phyloP scores from a whole-genome alignment of 2,329 filamentous ascomycete genomes.

The Seiridium cupressi region DNA sequence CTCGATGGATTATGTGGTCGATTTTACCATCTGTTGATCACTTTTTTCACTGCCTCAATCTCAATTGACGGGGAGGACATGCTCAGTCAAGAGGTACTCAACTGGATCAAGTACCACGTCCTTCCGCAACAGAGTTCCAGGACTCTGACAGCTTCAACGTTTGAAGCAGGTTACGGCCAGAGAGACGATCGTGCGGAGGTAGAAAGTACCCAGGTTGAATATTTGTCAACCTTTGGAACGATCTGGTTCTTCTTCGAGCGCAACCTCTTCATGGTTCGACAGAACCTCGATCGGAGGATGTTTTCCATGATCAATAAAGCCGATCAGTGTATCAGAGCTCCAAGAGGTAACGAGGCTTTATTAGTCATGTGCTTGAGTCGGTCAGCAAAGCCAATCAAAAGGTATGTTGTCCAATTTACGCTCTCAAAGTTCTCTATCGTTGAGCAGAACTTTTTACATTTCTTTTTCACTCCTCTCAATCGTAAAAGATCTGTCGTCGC shows the following conservation, averaged over 20 bases:
- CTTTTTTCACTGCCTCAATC: slow-evolving; percentile 35
- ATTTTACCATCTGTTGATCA: slow-evolving; percentile 33
- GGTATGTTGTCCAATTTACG: neutral
- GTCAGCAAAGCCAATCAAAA: slow-evolving; percentile 24
- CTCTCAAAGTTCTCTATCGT: too few relatives aligned
- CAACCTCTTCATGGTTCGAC: slow-evolving; percentile 33
- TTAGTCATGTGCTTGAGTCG: slow-evolving; percentile 37
- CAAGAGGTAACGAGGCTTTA: slow-evolving; percentile 34
- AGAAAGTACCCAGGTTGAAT: slow-evolving; percentile 28
- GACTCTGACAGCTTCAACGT: slow-evolving; percentile 31
- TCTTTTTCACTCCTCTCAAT: too few relatives aligned
- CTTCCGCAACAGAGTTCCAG: slow-evolving; percentile 27
- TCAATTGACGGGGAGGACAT: slow-evolving; percentile 33
- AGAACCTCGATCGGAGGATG: neutral
- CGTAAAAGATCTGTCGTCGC: too few relatives aligned
- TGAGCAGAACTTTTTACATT: too few relatives aligned
- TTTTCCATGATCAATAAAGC: neutral
- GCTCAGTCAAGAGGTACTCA: slow-evolving; percentile 35
- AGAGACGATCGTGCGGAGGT: slow-evolving; percentile 21
- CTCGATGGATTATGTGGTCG: slow-evolving; percentile 24
- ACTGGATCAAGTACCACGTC: slow-evolving; percentile 34
- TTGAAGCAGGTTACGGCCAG: slow-evolving; percentile 17
- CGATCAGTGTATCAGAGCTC: slow-evolving; percentile 24
- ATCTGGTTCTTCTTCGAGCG: slow-evolving; percentile 33
- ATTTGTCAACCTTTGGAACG: slow-evolving; percentile 34